A percentile compares a stretch with the other conserved stretches of the same genome.
phyloP scores from a whole-genome alignment of 1,139 yeast species.

The Kurtzmaniella quercitrusa region DNA sequence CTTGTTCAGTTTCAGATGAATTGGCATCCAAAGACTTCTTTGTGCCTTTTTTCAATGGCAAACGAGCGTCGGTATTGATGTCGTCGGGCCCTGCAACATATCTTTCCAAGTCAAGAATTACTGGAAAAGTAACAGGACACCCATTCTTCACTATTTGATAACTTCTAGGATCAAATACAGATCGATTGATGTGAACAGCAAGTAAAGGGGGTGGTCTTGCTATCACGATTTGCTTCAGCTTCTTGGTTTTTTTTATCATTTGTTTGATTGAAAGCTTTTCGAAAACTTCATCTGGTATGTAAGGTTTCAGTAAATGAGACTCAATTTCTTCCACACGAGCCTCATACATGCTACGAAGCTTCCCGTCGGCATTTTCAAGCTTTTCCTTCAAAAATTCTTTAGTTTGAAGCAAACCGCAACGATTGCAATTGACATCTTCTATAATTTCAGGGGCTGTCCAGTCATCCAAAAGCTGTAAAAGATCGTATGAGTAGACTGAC shows the following conservation, averaged over 20 bases:
- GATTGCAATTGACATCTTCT: slow-evolving; percentile 88
- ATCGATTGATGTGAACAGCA: slow-evolving; percentile 83
- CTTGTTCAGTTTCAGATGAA: slow-evolving; percentile 3
- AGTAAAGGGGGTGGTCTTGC: slow-evolving; percentile 83
- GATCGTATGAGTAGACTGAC: slow-evolving; percentile 33
- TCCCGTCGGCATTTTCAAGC: slow-evolving; percentile 24
- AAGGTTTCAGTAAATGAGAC: slow-evolving; percentile 55
- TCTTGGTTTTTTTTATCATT: slow-evolving; percentile 70
- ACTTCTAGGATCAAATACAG: slow-evolving; percentile 85
- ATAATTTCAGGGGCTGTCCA: slow-evolving; percentile 83
- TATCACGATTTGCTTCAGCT: slow-evolving; percentile 76
- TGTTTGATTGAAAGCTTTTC: slow-evolving; percentile 70
- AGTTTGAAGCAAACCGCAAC: slow-evolving; percentile 76
- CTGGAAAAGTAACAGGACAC: slow-evolving; percentile 75
- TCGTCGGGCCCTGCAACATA: slow-evolving; percentile 70
- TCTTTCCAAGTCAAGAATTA: slow-evolving; percentile 58
- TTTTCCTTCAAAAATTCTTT: slow-evolving; percentile 46
- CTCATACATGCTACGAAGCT: slow-evolving; percentile 42
- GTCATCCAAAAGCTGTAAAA: slow-evolving; percentile 55
- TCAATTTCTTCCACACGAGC: slow-evolving; percentile 55
- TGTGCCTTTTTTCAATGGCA: slow-evolving; percentile 65
- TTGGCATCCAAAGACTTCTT: slow-evolving; percentile 12
- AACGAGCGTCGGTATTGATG: slow-evolving; percentile 75
- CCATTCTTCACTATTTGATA: slow-evolving; percentile 81
- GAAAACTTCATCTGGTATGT: slow-evolving; percentile 77